These are phyloP conservation scores for Meripilus lineatus DNA, from an alignment of 1,284 basidiomycete species.

Conservation along the genomic window DNA sequence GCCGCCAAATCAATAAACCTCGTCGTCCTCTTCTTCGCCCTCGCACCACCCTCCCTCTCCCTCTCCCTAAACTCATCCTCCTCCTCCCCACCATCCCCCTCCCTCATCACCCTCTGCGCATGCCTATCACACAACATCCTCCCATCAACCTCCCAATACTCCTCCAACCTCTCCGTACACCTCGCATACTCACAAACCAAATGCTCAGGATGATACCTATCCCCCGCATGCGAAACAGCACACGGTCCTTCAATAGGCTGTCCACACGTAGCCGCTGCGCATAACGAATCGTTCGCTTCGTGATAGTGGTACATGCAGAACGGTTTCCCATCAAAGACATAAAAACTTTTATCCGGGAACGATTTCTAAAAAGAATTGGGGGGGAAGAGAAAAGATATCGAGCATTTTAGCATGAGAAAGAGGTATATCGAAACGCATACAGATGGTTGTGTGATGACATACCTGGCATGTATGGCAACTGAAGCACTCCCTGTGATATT, in stretches of 20 bases:
- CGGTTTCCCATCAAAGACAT: conserved; percentile 82
- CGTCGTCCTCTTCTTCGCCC: conserved; percentile 59
- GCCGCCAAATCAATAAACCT: conserved; percentile 46
- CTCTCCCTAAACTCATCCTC: conserved; percentile 36
- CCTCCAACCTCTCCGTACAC: conserved; percentile 58
- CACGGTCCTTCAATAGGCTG: conserved; percentile 89
- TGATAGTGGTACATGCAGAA: conserved; percentile 89
- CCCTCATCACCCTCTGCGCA: conserved; percentile 37
- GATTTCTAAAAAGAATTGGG: conserved; percentile 72
- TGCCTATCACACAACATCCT: conserved; percentile 80
- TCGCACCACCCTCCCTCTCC: conserved; percentile 37
- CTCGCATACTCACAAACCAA: conserved; percentile 61
- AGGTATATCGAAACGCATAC: conserved; percentile 3
- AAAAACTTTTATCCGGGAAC: conserved; percentile 86
- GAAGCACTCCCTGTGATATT: conserved; percentile 88
- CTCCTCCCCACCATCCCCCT: conserved; percentile 23
- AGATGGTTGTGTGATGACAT: conserved; percentile 21
- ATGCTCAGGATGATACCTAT: conserved; percentile 82
- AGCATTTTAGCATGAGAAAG: neutral
- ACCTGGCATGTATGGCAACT: conserved; percentile 80
- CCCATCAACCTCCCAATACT: conserved; percentile 85
- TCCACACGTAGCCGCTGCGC: conserved; percentile 71
- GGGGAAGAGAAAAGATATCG: neutral
- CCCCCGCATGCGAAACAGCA: conserved; percentile 73
- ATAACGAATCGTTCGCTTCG: conserved; percentile 83